phyloP scores from a whole-genome alignment of 768 basidiomycete species.

The Lentinula sp. region DNA sequence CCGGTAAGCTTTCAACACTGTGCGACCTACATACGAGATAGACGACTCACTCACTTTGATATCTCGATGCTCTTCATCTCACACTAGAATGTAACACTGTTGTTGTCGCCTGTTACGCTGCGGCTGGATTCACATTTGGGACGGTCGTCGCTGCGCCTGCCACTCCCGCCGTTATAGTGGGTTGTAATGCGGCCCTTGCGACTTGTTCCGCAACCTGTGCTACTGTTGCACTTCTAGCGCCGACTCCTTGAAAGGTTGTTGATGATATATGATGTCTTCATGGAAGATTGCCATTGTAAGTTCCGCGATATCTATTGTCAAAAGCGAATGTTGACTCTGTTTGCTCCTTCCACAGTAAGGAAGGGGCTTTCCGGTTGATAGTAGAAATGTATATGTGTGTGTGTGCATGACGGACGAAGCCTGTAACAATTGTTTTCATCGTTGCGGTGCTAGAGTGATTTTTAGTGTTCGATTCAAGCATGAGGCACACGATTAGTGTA shows the following conservation, averaged over 20 bases:
- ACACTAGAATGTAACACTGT: conserved; percentile 22
- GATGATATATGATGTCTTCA: not conserved
- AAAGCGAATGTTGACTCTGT: too few species aligned
- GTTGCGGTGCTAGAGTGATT: too few species aligned
- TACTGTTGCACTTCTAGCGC: conserved; percentile 8
- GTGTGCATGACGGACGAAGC: too few species aligned
- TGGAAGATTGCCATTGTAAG: not conserved
- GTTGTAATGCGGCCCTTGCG: conserved; percentile 29
- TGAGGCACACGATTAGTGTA: too few species aligned
- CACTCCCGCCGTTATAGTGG: conserved; percentile 27
- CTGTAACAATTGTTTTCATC: too few species aligned
- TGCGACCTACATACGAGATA: not conserved
- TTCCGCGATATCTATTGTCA: not conserved
- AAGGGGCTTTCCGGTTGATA: too few species aligned
- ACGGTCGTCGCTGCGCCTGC: conserved; percentile 29
- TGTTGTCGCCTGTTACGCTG: conserved; percentile 36
- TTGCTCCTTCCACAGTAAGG: too few species aligned
- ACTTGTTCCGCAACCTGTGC: conserved; percentile 10
- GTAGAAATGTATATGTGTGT: too few species aligned
- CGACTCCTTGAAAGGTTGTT: conserved; percentile 2
- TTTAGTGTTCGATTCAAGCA: too few species aligned
- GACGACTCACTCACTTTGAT: not conserved
- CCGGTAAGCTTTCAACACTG: conserved; percentile 19
- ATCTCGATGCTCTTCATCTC: not conserved
- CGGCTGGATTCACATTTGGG: conserved; percentile 32